Conservation (phyloP, 2,329 filamentous ascomycete genomes). For the Oidium heveae region DNA sequence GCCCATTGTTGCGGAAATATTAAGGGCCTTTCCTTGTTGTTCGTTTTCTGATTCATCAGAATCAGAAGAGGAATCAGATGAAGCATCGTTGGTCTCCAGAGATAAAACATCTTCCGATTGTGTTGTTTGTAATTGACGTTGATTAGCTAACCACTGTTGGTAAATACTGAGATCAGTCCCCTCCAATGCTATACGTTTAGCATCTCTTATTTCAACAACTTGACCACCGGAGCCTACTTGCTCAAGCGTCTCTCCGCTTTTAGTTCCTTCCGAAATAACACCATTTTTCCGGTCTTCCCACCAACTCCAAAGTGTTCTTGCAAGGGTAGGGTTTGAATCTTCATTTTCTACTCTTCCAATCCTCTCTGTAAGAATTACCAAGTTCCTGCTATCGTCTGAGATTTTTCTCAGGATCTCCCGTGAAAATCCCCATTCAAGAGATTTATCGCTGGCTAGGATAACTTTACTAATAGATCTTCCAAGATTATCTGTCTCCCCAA, state of each 20-base stretch:
- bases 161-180: conserved; percentile 58
- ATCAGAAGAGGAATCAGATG: conserved; percentile 61
- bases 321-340: conserved; percentile 20
- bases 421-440: conserved; percentile 86
- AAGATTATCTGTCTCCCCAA: conserved; percentile 20
- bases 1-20: conserved; percentile 62
- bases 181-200: conserved; percentile 39
- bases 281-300: conserved; percentile 46
- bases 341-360: conserved; percentile 18
- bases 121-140: conserved; percentile 65
- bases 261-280: conserved; percentile 28
- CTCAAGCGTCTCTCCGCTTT: conserved; percentile 32
- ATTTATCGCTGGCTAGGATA: conserved; percentile 74
- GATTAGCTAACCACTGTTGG: conserved; percentile 76
- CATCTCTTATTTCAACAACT: conserved; percentile 33
- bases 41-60: conserved; percentile 77
- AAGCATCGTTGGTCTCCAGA: conserved; percentile 57
- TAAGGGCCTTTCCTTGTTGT: conserved; percentile 76
- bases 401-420: conserved; percentile 52
- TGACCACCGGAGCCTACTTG: conserved; percentile 39
- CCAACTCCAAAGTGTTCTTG: conserved; percentile 54
- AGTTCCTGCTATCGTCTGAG: conserved; percentile 51
- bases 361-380: conserved; percentile 69
- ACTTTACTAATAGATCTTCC: conserved; percentile 32
- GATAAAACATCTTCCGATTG: conserved; percentile 41